Conservation (phyloP, 148 eudicot genomes). For the Simmondsia chinensis region DNA sequence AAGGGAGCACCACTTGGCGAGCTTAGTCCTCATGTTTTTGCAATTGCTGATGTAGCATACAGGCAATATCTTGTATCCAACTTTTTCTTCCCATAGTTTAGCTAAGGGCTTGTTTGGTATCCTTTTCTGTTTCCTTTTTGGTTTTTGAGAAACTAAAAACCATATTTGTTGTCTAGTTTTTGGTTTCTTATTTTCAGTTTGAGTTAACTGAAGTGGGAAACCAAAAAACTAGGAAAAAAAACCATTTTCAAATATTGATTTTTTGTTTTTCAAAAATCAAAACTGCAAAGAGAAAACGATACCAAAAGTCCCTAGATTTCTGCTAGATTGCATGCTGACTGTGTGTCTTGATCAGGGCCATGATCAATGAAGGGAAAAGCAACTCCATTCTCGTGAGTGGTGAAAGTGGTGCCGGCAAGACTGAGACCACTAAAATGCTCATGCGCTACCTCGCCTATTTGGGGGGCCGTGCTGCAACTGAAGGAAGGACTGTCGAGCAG, state of each 20-base stretch:
- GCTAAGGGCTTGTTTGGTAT: slow-evolving; percentile 1
- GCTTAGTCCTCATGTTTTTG: slow-evolving; percentile 91
- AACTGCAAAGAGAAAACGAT: too few relatives aligned
- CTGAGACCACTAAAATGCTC: slow-evolving; percentile 95
- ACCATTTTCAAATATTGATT: too few relatives aligned
- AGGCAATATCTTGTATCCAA: slow-evolving; percentile 35
- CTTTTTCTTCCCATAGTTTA: too few relatives aligned
- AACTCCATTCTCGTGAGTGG: slow-evolving; percentile 92
- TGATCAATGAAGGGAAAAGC: slow-evolving; percentile 84
- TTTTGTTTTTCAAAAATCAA: too few relatives aligned
- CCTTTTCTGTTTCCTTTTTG: not conserved
- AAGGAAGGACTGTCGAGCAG: slow-evolving; percentile 90
- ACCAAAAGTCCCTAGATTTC: too few relatives aligned
- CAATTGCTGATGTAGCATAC: slow-evolving; percentile 82
- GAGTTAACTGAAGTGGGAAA: too few relatives aligned
- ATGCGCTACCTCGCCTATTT: slow-evolving; percentile 91
- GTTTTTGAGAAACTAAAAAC: too few relatives aligned
- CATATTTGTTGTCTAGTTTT: too few relatives aligned
- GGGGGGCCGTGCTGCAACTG: slow-evolving; percentile 84
- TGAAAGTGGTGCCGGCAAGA: slow-evolving; percentile 97
- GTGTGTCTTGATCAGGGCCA: slow-evolving; percentile 50
- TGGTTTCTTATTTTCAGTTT: too few relatives aligned
- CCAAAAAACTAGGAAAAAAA: too few relatives aligned
- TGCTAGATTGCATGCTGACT: slow-evolving; percentile 2
- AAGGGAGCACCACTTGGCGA: slow-evolving; percentile 82